Conservation (phyloP, 345 rosid genomes). For the Fremontodendron californicum region DNA sequence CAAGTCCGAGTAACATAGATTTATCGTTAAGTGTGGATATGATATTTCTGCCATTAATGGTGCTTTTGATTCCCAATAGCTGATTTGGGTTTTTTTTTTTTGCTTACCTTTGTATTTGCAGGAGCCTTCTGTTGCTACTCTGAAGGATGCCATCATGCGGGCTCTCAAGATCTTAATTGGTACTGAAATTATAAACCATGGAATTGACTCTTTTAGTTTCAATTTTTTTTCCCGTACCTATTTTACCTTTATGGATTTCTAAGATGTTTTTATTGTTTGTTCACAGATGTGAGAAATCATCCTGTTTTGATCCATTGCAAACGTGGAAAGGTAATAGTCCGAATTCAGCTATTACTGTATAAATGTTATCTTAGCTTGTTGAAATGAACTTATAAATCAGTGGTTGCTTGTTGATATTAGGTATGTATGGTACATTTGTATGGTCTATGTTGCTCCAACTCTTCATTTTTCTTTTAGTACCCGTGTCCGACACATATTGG, state of each 20-base stretch:
- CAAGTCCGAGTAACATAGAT: too few relatives aligned
- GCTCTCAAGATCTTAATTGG: conserved; percentile 71
- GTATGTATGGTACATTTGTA: neutral
- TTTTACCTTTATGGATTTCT: neutral
- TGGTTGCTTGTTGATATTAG: neutral
- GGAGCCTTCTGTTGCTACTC: conserved; percentile 57
- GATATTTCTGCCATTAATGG: neutral
- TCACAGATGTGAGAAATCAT: conserved; percentile 75
- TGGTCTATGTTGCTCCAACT: too few relatives aligned
- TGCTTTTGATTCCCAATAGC: neutral
- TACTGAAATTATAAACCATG: conserved; percentile 21
- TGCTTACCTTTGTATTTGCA: conserved; percentile 28
- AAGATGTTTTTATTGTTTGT: conserved; percentile 3
- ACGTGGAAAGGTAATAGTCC: conserved; percentile 61
- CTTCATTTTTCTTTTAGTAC: too few relatives aligned
- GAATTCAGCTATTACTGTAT: neutral
- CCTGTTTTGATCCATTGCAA: conserved; percentile 87
- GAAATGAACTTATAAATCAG: neutral
- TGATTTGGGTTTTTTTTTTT: neutral
- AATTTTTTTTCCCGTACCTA: neutral
- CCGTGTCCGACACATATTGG: too few relatives aligned
- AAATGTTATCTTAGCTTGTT: neutral
- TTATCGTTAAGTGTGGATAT: neutral
- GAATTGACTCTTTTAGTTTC: neutral
- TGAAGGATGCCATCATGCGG: conserved; percentile 45